These are phyloP conservation scores for Maudiozyma serrabonitensis DNA, from an alignment of 805 yeast genomes.

Conservation along the genomic window DNA sequence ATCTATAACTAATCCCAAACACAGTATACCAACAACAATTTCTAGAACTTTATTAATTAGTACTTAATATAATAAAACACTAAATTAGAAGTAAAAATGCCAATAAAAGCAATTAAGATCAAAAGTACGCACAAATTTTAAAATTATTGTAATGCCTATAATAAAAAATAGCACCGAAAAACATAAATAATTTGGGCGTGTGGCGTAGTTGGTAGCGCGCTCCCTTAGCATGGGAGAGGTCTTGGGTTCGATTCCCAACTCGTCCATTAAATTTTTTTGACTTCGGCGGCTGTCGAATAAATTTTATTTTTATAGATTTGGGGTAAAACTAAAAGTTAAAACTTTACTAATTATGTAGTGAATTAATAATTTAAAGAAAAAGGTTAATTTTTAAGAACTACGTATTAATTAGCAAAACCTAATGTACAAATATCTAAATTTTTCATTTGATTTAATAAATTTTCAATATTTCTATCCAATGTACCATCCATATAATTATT, in stretches of 20 bases:
- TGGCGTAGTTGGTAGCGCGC: constrained; percentile 81
- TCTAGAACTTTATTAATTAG: no score
- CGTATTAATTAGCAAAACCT: constrained; percentile 29
- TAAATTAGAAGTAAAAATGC: no score
- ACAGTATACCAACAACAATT: no score
- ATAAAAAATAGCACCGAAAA: neutral
- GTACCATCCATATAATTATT: constrained; percentile 75
- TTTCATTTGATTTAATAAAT: constrained; percentile 58
- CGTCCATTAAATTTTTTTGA: constrained; percentile 38
- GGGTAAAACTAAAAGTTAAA: no score
- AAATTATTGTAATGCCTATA: no score
- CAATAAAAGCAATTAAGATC: no score
- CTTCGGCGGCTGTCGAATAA: neutral
- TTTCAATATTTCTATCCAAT: constrained; percentile 60
- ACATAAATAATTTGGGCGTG: constrained; percentile 41
- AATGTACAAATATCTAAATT: constrained; percentile 58
- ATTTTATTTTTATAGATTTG: no score
- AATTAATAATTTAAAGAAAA: neutral
- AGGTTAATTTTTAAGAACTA: no score
- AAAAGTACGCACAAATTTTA: no score
- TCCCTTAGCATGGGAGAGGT: constrained; percentile 74
- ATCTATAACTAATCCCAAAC: no score
- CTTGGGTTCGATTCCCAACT: constrained; percentile 75
- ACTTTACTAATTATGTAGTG: neutral
- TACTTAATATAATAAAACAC: no score